These are phyloP conservation scores for Raffaelea arxii DNA, from an alignment of 2,329 filamentous ascomycete species.

Conservation along the genomic window DNA sequence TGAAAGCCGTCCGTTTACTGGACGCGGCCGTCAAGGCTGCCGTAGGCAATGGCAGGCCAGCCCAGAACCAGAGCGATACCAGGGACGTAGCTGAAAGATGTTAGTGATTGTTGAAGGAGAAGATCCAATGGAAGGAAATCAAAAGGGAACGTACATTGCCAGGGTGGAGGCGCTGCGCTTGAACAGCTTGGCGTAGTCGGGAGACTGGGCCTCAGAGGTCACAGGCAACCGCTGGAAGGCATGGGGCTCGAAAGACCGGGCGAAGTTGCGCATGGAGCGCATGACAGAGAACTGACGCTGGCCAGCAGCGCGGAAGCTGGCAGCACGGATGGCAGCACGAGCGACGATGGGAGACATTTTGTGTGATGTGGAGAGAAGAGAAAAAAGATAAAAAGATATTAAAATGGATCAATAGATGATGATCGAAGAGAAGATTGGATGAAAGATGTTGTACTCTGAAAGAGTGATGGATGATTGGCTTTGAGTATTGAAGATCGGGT, in stretches of 20 bases:
- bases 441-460: neutral
- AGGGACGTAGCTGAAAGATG: conserved; percentile 24
- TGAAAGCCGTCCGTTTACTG: neutral
- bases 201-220: conserved; percentile 17
- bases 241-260: conserved; percentile 27
- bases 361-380: conserved; percentile 1
- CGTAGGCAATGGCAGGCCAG: conserved; percentile 23
- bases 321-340: conserved; percentile 22
- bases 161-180: conserved; percentile 20
- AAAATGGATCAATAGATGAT: neutral
- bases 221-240: conserved; percentile 26
- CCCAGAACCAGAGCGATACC: conserved; percentile 22
- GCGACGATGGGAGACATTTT: conserved; percentile 26
- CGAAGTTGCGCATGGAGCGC: conserved; percentile 23
- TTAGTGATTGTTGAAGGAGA: neutral
- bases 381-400: neutral
- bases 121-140: neutral
- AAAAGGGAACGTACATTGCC: conserved; percentile 22
- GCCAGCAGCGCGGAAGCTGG: conserved; percentile 12
- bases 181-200: conserved; percentile 27
- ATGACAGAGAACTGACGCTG: conserved; percentile 26
- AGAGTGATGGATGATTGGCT: conserved; percentile 1
- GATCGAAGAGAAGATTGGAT: neutral
- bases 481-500: neutral
- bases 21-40: conserved; percentile 18